Evolutionary conservation across 345 rosid genomes (phyloP), one percentile per base, ranked within the genome.

Genomic region (Brassica cretica): DNA sequence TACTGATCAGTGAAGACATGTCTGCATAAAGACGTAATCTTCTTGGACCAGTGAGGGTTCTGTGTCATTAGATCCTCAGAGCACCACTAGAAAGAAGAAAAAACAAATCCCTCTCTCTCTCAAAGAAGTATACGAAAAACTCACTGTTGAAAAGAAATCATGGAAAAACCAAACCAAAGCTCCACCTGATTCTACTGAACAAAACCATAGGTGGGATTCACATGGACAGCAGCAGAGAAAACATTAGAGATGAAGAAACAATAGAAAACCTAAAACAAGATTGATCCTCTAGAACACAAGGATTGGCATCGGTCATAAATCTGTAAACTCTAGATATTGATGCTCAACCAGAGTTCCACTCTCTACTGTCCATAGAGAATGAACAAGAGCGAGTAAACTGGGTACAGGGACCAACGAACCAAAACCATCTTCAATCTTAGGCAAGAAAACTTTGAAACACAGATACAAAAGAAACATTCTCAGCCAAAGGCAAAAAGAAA

Each of bases 221-320:
- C 70, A 76, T 60, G 37, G 39, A 58, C 30, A 66, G 32, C 30
- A 12, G 55, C 78, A 70, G 8, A 37, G 65, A 46, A 68, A 60
- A 67, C 62, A 0, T 76, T 33, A 46, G 61, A 61, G 70, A 24
- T 25, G 41, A 63, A 65, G 10, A 70, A 16, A 11, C 21, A 35
- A 64, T 37, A 11, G 41, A 64, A 70, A 62, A 61, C 74, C 18
- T 0, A 60, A 75, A 76, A 66, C 66, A 65, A 55, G 49, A 55
- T 18, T 29, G 66, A 70, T 51, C 39, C 71, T 37, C 37, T 11
- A 29, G 0, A 70, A 64, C 16, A 10, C 53, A 10, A 62, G 65
- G 58, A 77, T 18, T 56, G 21, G 41, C 18, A 15, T 44, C 49
- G 5, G 75, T 35, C 67, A 35, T 2, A 60, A 46, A 77, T 3